Base-by-base conservation (phyloP, 179 eudicot species). In the Corrigiola litoralis region DNA sequence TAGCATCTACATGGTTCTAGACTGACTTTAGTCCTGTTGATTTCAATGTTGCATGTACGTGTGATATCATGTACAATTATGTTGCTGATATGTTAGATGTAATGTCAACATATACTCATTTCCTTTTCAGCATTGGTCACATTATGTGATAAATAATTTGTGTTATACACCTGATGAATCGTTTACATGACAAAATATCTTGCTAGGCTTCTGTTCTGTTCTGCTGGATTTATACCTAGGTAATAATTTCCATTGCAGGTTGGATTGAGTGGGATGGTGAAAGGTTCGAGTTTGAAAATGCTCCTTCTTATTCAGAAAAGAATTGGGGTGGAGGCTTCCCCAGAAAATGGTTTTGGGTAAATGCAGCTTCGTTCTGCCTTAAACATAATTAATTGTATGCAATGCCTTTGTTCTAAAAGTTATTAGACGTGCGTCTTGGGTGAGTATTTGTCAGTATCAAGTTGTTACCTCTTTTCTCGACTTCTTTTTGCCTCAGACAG, bases 261-360 rank as follows among this genome's bases (percentile, higher is more conserved):
- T 92, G 98, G 98, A 90, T 92, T 52, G 98, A 92, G 78, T 92
- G 98, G 98, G 97, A 66, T 74, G 98, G 84, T 57, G 88, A 90
- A 75, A 81, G 94, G 77, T 90, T 60, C 63, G 97, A 92, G 78
- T 92, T 92, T 74, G 71, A 76, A 80, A 73, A 92, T 75, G 98
- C 98, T 65, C 98, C 98, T 51, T 92, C 98, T 28, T 92, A 92
- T 73, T 85, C 90, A 4, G 98, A 92, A 66, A 92, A 92, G 75
- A 92, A 92, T 45, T 92, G 97, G 98, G 98, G 98, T 74, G 97
- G 87, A 67, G 94, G 71, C 58, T 92, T 92, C 71, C 98, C 98
- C 18, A 86, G 80, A 75, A 92, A 79, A 79, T 92, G 98, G 98
- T 92, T 85, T 71, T 92, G 98, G 98, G 98, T 92, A 84, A 81